These are phyloP conservation scores for Rutstroemia sydowiana DNA, from an alignment of 2,329 filamentous ascomycete genomes.

Conservation along the genomic window DNA sequence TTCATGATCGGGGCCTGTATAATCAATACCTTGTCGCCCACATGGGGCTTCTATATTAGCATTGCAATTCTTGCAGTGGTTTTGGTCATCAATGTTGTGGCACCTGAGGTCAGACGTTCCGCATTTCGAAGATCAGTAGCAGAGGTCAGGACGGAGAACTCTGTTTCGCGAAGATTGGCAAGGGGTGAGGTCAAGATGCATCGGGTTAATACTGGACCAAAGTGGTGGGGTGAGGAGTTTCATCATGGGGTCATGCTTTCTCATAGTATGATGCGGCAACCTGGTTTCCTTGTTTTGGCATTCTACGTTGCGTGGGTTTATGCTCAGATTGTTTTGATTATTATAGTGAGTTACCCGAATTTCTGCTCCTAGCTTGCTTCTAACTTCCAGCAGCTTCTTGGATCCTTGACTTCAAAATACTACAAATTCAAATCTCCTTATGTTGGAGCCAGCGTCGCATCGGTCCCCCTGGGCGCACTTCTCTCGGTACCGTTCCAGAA, in stretches of 20 bases:
- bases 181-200: conserved; percentile 73
- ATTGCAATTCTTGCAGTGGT: conserved; percentile 59
- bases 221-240: conserved; percentile 71
- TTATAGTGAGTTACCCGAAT: conserved; percentile 44
- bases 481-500: conserved; percentile 68
- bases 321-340: conserved; percentile 65
- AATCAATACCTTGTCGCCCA: conserved; percentile 55
- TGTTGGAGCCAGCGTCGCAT: conserved; percentile 59
- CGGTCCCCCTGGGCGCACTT: conserved; percentile 60
- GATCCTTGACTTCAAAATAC: conserved; percentile 60
- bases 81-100: conserved; percentile 61
- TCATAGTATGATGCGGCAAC: conserved; percentile 64
- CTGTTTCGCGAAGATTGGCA: conserved; percentile 52
- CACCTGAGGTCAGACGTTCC: conserved; percentile 64
- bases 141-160: conserved; percentile 49
- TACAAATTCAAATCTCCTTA: conserved; percentile 57
- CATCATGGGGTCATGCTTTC: conserved; percentile 62
- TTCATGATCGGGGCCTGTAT: conserved; percentile 65
- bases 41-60: conserved; percentile 70
- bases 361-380: conserved; percentile 14
- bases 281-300: conserved; percentile 64
- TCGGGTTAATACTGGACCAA: conserved; percentile 61
- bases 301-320: conserved; percentile 75
- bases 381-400: conserved; percentile 43
- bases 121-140: conserved; percentile 61